Percentiles rank a stretch among this genome's conserved stretches.
Conservation (phyloP, 1,139 yeast genomes). For the Debaryomyces robertsiae region DNA sequence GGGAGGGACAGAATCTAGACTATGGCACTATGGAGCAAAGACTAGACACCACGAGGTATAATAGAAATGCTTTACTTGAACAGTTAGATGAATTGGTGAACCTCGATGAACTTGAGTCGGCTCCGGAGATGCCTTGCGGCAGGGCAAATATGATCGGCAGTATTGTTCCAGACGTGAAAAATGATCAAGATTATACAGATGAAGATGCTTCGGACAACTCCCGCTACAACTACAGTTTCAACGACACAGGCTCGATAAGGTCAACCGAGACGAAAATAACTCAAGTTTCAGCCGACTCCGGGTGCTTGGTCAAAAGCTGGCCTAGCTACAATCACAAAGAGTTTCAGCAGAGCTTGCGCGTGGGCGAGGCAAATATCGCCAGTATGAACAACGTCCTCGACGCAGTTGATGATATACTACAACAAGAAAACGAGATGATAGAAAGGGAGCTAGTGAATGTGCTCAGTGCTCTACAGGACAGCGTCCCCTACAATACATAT, state of each 20-base stretch:
- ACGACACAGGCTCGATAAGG: constrained; percentile 5
- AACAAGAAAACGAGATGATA: constrained; percentile 12
- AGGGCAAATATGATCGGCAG: not conserved
- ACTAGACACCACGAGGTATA: not conserved
- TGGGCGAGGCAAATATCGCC: constrained; percentile 8
- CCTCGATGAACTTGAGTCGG: not conserved
- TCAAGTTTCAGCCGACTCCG: not conserved
- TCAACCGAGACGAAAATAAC: constrained; percentile 5
- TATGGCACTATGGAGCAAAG: not conserved
- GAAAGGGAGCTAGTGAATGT: constrained; percentile 1
- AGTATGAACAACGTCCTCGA: constrained; percentile 14
- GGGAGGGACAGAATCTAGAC: too few species aligned
- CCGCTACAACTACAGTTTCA: not conserved
- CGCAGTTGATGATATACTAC: constrained; percentile 15
- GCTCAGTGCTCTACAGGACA: not conserved
- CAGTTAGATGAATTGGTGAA: constrained; percentile 4
- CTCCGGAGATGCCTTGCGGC: not conserved
- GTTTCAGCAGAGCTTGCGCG: constrained; percentile 7
- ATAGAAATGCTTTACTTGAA: constrained; percentile 2
- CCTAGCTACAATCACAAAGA: constrained; percentile 1
- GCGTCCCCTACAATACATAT: constrained; percentile 11
- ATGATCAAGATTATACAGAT: constrained; percentile 5
- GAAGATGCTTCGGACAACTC: constrained; percentile 7
- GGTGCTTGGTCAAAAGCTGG: not conserved
- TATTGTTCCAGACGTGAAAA: not conserved